Evolutionary conservation across 257 asterid genomes (phyloP).

Genomic region (Orobanche coerulescens): DNA sequence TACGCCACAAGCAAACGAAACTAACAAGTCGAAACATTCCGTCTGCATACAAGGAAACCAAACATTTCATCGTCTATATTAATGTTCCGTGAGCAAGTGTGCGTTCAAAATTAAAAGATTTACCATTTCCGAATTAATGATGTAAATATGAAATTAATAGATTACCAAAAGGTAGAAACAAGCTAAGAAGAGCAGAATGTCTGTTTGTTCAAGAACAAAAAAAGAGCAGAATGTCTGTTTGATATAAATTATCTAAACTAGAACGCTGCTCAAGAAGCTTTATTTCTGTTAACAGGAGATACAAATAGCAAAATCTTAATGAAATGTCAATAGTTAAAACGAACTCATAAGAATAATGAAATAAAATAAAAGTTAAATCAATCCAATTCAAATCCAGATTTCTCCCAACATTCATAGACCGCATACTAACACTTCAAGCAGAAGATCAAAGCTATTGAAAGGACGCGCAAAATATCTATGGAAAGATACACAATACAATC

Average conservation of each 20-base stretch:
- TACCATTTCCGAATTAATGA: neutral
- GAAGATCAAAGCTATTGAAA: slow-evolving; percentile 14
- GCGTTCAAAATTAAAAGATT: neutral
- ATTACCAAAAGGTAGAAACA: neutral
- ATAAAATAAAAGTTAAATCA: slow-evolving; percentile 1
- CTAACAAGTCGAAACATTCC: neutral
- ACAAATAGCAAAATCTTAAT: neutral
- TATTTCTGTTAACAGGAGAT: neutral
- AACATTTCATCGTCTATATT: neutral
- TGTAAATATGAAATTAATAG: neutral
- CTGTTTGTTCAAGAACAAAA: no score
- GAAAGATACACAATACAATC: slow-evolving; percentile 13
- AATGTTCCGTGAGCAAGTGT: neutral
- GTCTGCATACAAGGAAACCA: neutral
- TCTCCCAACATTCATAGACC: slow-evolving; percentile 5
- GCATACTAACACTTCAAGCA: slow-evolving; percentile 18
- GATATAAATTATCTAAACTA: neutral
- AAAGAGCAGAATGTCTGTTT: neutral
- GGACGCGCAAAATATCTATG: slow-evolving; percentile 20
- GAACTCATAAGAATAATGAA: neutral
- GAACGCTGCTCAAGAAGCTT: neutral
- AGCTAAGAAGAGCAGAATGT: no score
- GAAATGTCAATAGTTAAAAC: neutral
- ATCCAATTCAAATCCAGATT: slow-evolving; percentile 22
- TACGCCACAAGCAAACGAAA: neutral